These are phyloP conservation scores for Colletotrichum tofieldiae DNA, from an alignment of 2,329 filamentous ascomycete species.

Conservation along the genomic window DNA sequence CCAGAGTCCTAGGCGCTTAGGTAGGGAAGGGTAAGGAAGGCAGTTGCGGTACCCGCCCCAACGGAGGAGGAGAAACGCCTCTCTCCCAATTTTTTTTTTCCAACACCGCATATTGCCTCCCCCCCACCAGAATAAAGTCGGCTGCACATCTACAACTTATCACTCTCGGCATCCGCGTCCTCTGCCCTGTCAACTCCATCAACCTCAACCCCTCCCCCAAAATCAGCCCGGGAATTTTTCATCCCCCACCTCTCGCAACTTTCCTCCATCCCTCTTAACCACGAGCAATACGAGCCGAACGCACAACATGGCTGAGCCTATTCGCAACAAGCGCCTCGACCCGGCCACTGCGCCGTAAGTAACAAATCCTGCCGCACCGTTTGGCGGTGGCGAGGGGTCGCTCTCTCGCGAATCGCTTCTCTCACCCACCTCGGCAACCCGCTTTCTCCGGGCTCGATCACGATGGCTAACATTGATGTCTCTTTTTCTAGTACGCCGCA, in stretches of 20 bases:
- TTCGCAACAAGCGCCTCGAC: conserved; percentile 75
- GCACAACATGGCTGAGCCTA: conserved; percentile 73
- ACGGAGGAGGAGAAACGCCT: conserved; percentile 34
- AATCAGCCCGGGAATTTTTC: conserved; percentile 14
- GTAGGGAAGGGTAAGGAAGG: background rate
- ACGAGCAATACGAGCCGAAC: conserved; percentile 17
- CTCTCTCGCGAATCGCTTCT: conserved; percentile 39
- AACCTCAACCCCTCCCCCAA: conserved; percentile 9
- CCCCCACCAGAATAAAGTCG: conserved; percentile 44
- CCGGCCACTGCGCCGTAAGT: conserved; percentile 72
- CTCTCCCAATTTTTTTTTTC: conserved; percentile 40
- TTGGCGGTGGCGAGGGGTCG: conserved; percentile 30
- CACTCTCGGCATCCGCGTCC: conserved; percentile 28
- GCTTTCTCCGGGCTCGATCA: background rate
- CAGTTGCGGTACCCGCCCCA: conserved; percentile 38
- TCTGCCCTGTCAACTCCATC: conserved; percentile 31
- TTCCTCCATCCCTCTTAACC: conserved; percentile 28
- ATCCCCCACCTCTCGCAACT: conserved; percentile 16
- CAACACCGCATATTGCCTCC: conserved; percentile 22
- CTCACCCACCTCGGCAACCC: conserved; percentile 4
- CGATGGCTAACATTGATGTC: conserved; percentile 43
- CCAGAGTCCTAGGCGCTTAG: conserved; percentile 34
- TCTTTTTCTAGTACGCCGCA: conserved; percentile 84
- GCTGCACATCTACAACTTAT: conserved; percentile 42
- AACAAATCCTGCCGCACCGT: conserved; percentile 37